Base-by-base conservation (phyloP, 371 early-diverging fungal species). In the Mucor velutinosus region DNA sequence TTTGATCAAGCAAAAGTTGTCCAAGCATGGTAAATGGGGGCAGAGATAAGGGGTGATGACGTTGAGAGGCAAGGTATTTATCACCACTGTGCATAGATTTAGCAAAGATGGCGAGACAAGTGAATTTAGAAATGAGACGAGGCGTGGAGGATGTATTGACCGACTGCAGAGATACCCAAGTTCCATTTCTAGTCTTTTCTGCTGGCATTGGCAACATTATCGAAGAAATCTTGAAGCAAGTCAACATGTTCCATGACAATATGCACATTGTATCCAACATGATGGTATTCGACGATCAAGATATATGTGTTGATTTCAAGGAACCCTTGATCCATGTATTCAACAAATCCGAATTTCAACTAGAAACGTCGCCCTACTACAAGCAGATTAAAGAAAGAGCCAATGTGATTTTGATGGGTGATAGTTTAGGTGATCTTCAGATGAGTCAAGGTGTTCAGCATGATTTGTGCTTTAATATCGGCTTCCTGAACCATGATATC, bases 191-290 rank as follows among this genome's bases (percentile, higher is more conserved):
- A 8, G 88, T 93, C 0, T 92, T 93, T 65, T 90, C 90, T 0
- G 94, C 94, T 2, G 94, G 92, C 21, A 79, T 93, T 56, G 87
- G 76, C 7, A 85, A 93, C 71, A 80, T 92, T 8, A 90, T 93
- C 66, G 85, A 89, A 62, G 81, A 83, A 29, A 72, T 89, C 10
- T 67, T 92, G 2, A 69, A 62, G 30, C 47, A 71, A 23, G 64
- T 72, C 7, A 66, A 70, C 11, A 69, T 90, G 37, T 71, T 79
- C 21, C 73, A 66, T 56, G 74, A 78, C 0, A 89, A 88, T 64
- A 85, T 93, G 84, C 89, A 92, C 65, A 84, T 91, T 51, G 90
- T 92, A 0, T 90, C 92, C 23, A 93, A 93, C 71, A 72, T 76
- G 77, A 90, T 93, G 92, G 67, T 76, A 4, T 91, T 92, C 73